Base-by-base conservation (phyloP, 805 yeast genomes). In the Ascoidea rubescens region DNA sequence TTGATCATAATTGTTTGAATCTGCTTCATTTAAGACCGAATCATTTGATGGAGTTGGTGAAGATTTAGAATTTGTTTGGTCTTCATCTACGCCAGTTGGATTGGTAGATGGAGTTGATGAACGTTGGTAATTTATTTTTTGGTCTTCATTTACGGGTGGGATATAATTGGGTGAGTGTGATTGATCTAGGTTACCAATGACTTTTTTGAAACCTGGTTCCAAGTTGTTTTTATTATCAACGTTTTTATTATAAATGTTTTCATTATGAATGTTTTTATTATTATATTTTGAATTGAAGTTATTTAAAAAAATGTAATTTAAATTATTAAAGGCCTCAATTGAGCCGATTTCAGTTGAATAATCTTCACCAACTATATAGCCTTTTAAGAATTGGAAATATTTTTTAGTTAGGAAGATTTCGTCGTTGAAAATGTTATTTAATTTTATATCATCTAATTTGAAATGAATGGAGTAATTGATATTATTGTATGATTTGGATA, bases 311-410 rank as follows among this genome's bases (percentile, higher is more conserved):
- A 31, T 1, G 2, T 70, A 72, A 51, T 70, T 69, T 5, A 68
- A 53, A 51, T 70, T 70, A 14, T 50, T 50, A 52, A 59, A 67
- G 1, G 75, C 66, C 43, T 71, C 73, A 1, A 50, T 5, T 0
- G 74, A 67, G 5, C 72, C 73, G 37, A 67, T 71, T 4, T 57
- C 65, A 0, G 59, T 60, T 42, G 65, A 62, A 56, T 71, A 79
- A 52, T 74, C 77, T 52, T 75, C 79, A 0, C 78, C 75, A 14
- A 75, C 75, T 21, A 79, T 65, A 46, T 69, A 66, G 32, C 67
- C 65, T 50, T 72, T 70, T 8, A 75, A 51, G 37, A 62, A 66
- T 47, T 70, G 70, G 57, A 70, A 68, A 17, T 59, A 56, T 48
- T 59, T 65, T 44, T 59, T 61, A 1, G 70, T 61, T 2, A 60